Base-by-base conservation (phyloP, 1,284 basidiomycete genomes). In the Microbotryum scabiosae region DNA sequence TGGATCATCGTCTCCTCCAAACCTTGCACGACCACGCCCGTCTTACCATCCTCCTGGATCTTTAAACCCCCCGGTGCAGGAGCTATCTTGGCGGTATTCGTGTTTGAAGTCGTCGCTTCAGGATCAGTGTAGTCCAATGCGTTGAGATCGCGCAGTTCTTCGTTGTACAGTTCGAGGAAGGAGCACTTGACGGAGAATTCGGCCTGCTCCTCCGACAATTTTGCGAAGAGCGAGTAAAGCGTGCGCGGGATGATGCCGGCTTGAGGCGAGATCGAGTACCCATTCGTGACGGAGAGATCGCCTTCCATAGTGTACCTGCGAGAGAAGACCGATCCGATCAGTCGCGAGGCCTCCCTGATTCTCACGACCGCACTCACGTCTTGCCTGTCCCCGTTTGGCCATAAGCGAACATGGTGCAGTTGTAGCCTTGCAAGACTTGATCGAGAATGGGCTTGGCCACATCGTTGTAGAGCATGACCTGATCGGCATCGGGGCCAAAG, bases 331-430 rank as follows among this genome's bases (percentile, higher is more conserved):
- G 28, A 26, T 41, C 14, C 36, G 14, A 14, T 43, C 20, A 12
- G 32, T 54, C 52, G 21, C 23, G 5, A 12, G 10, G 10, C 36
- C n/a, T 32, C 32, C 3, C 9, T n/a, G 32, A 28, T 32, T 30
- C 26, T n/a, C 36, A 41, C n/a, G 41, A 43, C 23, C 21, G 16
- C 2, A 61, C 88, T 72, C 72, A 96, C 86, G 96, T 98, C 79
- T 99, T 99, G 20, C 96, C 96, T 0, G 96, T 97, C 6, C 96
- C 96, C 0, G 96, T 99, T 75, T 98, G 96, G 4, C 96, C 96
- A 73, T 99, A 99, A 3, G 94, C 94, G 77, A 98, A 98, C 43
- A 98, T 80, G 0, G 96, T 98, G 73, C 96, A 98, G 73, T 98
- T 98, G 79, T 97, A 99, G 4, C 96, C 96, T 72, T 84, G 80